Base-by-base conservation (phyloP, 495 filamentous ascomycete species). In the Aeminium ludgeri region DNA sequence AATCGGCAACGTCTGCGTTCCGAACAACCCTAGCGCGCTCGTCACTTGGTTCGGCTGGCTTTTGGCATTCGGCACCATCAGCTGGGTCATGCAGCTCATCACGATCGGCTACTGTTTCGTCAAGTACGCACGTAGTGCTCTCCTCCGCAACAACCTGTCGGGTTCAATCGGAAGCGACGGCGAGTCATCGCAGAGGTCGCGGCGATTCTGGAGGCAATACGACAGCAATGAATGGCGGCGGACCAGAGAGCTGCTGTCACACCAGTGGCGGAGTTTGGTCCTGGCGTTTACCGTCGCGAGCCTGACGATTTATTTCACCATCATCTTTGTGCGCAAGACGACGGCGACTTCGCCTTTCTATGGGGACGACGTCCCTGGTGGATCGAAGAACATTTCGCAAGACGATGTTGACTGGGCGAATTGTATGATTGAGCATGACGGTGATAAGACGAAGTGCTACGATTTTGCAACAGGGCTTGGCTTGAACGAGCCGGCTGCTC, bases 251-350 rank as follows among this genome's bases (percentile, higher is more conserved):
- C 25, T 61, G 8, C 44, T 63, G 17, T n/a, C 47, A 2, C 37
- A 58, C 19, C 58, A 61, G 35, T 59, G 58, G 58, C 45, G 59
- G 1, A 52, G 52, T 38, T 51, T 63, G 13, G 30, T 48, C 2
- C 44, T 60, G 27, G 49, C 42, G 18, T 30, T 56, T 7, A 38
- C 55, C 13, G 41, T 54, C 33, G 49, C 56, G n/a, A 43, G 51
- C 20, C 41, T 56, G 25, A 41, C 28, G 4, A 44, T 56, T 6
- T 53, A 41, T 49, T 62, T 62, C 45, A 50, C 52, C 19, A 46
- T 45, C 17, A 48, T 57, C 10, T 58, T 57, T 41, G 45, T 55
- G 40, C 38, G 30, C 6, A 46, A 55, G 44, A 39, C 36, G 7
- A 30, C 13, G 6, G 44, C 37, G 2, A 11, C 34, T 16, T 6